Evolutionary conservation across 23 red algal species (phyloP).

Genomic region (Gracilaria caudata): DNA sequence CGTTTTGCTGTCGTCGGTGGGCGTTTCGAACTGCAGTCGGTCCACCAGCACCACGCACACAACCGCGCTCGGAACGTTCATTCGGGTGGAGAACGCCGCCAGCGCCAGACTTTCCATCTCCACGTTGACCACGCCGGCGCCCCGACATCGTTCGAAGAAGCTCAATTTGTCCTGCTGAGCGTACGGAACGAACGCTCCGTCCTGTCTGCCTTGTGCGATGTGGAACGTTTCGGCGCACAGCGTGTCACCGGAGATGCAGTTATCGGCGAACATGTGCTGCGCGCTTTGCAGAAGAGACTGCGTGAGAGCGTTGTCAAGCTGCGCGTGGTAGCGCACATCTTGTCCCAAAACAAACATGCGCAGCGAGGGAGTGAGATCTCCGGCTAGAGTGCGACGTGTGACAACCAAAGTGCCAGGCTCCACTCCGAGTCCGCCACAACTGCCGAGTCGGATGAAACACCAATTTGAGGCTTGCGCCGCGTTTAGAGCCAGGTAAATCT

Average conservation of each 20-base stretch:
- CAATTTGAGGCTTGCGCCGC: constrained; percentile 6
- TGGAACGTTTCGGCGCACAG: constrained; percentile 62
- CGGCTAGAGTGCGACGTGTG: constrained; percentile 9
- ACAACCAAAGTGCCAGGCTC: constrained; percentile 31
- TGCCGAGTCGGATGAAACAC: constrained; percentile 32
- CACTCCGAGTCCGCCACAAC: constrained; percentile 42
- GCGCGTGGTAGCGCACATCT: neutral
- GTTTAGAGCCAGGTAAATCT: constrained; percentile 1
- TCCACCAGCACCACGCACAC: constrained; percentile 55
- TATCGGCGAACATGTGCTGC: neutral
- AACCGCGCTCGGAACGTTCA: constrained; percentile 7
- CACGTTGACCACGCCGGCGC: constrained; percentile 23
- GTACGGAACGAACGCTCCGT: constrained; percentile 12
- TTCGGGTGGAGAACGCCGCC: constrained; percentile 17
- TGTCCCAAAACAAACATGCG: constrained; percentile 12
- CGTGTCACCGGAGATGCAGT: constrained; percentile 25
- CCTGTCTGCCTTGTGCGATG: constrained; percentile 33
- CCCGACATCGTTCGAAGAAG: constrained; percentile 4
- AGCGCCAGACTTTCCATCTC: constrained; percentile 62
- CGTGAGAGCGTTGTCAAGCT: neutral
- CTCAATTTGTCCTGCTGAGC: neutral
- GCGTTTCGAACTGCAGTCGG: constrained; percentile 24
- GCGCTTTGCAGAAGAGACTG: neutral
- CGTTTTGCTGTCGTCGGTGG: neutral
- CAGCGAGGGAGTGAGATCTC: neutral